Base-by-base conservation (phyloP, 805 yeast species). In the Blastobotrys parvus region DNA sequence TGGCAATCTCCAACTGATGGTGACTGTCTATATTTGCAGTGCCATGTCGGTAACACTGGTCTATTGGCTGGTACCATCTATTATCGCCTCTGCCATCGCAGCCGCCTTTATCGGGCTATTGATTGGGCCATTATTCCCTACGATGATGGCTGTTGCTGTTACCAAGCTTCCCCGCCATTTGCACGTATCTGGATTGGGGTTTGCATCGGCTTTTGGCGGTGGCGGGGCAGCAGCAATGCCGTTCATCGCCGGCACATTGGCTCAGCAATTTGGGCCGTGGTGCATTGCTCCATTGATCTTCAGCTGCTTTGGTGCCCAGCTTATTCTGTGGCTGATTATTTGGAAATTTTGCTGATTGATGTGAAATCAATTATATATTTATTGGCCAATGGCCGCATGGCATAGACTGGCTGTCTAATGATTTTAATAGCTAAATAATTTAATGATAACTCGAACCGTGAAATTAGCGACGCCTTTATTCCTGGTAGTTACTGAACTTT, bases 201-300 rank as follows among this genome's bases (percentile, higher is more conserved):
- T 82, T 42, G 75, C 82, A 17, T 78, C 88, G 43, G 88, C 92
- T 0, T 58, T 84, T 46, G 94, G 94, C 4, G 89, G 92, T 3
- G 77, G 80, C n/a, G 95, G 94, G 1, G 84, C 82, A 13, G 90
- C 94, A 0, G 70, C 75, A 0, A 48, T 84, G 6, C 92, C 94
- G 1, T 81, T 77, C 48, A 41, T 76, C 2, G 68, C 80, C 30
- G 94, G 94, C 4, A 57, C 59, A 17, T 47, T 70, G 5, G 58
- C 71, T 27, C 63, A 65, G 45, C 27, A 33, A 11, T 38, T 32
- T 22, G 61, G 61, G 4, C 49, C 59, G 4, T 43, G 36, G 35
- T 49, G 51, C 2, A 41, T 57, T 16, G 55, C 52, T 16, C 61
- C 61, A 3, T 38, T 57, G 17, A 54, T 50, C 4, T 40, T 57